Conservation (phyloP, 2,329 filamentous ascomycete genomes). For the Botryotinia convoluta region DNA sequence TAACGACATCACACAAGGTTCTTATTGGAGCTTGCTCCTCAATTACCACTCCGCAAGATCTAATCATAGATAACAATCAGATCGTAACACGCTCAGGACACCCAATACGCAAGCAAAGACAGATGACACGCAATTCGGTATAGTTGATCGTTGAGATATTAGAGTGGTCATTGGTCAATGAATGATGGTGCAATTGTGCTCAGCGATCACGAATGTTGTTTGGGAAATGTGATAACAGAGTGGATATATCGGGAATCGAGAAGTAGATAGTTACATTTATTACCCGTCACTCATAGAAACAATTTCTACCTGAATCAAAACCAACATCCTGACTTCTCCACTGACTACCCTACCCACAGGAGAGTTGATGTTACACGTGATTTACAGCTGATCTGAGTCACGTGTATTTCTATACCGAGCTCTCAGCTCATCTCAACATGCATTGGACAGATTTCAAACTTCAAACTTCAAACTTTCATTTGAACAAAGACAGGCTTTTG, state of each 20-base stretch:
- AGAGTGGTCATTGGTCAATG: conserved; percentile 12
- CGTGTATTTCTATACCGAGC: not conserved
- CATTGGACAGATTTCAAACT: not conserved
- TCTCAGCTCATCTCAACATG: not conserved
- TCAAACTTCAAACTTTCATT: not conserved
- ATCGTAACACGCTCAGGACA: not conserved
- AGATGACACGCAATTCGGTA: not conserved
- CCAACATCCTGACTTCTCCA: not conserved
- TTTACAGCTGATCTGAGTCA: not conserved
- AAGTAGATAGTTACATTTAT: not conserved
- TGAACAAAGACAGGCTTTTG: not conserved
- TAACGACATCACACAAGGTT: conserved; percentile 15
- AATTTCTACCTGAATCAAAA: not conserved
- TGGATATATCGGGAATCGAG: not conserved
- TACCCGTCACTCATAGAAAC: not conserved
- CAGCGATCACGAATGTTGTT: conserved; percentile 13
- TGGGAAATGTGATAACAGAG: not conserved
- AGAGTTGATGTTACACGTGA: not conserved
- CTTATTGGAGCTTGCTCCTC: conserved; percentile 10
- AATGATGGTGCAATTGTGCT: conserved; percentile 19
- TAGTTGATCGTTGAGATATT: conserved; percentile 8
- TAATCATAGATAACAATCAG: not conserved
- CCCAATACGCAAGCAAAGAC: conserved; percentile 7
- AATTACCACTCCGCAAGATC: not conserved
- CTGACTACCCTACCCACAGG: not conserved